A percentile compares a stretch with the other conserved stretches of the same genome.
Evolutionary conservation across 345 rosid species (phyloP).

Genomic region (Streptanthus diversifolius): DNA sequence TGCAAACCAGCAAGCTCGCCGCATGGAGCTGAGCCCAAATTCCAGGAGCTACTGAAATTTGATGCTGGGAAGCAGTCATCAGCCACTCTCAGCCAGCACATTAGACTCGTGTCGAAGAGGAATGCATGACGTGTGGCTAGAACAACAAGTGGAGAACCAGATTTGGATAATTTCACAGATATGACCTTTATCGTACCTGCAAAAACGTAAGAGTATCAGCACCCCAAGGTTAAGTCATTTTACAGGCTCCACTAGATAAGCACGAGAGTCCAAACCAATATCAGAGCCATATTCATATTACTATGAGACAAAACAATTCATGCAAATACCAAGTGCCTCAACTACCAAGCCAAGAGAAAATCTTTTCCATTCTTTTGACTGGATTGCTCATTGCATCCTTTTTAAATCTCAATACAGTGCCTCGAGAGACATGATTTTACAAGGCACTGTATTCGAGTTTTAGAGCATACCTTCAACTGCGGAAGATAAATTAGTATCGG

Average conservation of each 20-base stretch:
- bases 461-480: slow-evolving; percentile 41
- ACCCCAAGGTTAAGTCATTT: neutral
- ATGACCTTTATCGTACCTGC: slow-evolving; percentile 84
- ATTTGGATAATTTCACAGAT: slow-evolving; percentile 88
- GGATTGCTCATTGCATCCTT: neutral
- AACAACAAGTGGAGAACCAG: slow-evolving; percentile 93
- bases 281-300: neutral
- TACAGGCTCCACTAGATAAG: neutral
- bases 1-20: slow-evolving; percentile 95
- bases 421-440: neutral
- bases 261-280: neutral
- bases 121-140: slow-evolving; percentile 93
- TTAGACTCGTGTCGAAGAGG: slow-evolving; percentile 80
- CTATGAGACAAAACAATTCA: neutral
- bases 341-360: neutral
- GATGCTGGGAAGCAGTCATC: slow-evolving; percentile 99
- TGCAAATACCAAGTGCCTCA: neutral
- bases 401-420: neutral
- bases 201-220: slow-evolving; percentile 14
- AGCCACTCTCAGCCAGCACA: slow-evolving; percentile 97
- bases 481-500: slow-evolving; percentile 49
- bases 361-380: neutral
- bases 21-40: slow-evolving; percentile 72
- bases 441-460: neutral
- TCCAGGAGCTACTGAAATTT: slow-evolving; percentile 91